Percentiles rank a stretch among this genome's conserved stretches.
These are phyloP conservation scores for Dichomitus squalens DNA, from an alignment of 1,284 basidiomycete genomes.

Conservation along the genomic window DNA sequence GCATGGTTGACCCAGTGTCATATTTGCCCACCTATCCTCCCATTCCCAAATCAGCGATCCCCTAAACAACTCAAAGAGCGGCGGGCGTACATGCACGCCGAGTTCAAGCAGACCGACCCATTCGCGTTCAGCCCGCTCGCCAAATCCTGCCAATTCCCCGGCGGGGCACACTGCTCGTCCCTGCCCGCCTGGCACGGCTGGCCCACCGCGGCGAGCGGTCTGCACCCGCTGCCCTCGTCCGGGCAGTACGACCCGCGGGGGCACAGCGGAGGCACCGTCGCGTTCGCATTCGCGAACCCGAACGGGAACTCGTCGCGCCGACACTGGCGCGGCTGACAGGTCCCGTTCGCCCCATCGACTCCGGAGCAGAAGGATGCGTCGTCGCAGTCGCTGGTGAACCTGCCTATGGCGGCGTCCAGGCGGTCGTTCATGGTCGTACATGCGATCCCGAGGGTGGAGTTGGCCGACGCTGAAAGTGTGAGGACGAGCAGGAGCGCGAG, in stretches of 20 bases:
- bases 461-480: neutral
- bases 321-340: slow-evolving; percentile 53
- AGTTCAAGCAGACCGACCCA: slow-evolving; percentile 64
- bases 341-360: slow-evolving; percentile 37
- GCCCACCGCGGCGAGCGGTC: slow-evolving; percentile 47
- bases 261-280: slow-evolving; percentile 60
- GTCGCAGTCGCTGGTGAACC: slow-evolving; percentile 67
- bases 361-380: slow-evolving; percentile 61
- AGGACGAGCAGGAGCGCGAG: neutral
- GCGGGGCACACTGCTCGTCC: slow-evolving; percentile 67
- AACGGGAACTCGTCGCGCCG: slow-evolving; percentile 68
- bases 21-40: slow-evolving; percentile 56
- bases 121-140: slow-evolving; percentile 50
- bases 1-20: slow-evolving; percentile 57
- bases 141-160: slow-evolving; percentile 43
- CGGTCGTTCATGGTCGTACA: slow-evolving; percentile 47
- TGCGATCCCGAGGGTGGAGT: slow-evolving; percentile 24
- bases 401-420: slow-evolving; percentile 60
- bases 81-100: slow-evolving; percentile 59
- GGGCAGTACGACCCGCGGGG: slow-evolving; percentile 62
- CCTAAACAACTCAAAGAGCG: neutral
- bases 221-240: slow-evolving; percentile 70
- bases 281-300: slow-evolving; percentile 46
- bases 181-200: slow-evolving; percentile 66
- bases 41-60: too few species aligned